These are phyloP conservation scores for Phytopythium boreale DNA, from an alignment of 352 stramenopile species.

Conservation along the genomic window DNA sequence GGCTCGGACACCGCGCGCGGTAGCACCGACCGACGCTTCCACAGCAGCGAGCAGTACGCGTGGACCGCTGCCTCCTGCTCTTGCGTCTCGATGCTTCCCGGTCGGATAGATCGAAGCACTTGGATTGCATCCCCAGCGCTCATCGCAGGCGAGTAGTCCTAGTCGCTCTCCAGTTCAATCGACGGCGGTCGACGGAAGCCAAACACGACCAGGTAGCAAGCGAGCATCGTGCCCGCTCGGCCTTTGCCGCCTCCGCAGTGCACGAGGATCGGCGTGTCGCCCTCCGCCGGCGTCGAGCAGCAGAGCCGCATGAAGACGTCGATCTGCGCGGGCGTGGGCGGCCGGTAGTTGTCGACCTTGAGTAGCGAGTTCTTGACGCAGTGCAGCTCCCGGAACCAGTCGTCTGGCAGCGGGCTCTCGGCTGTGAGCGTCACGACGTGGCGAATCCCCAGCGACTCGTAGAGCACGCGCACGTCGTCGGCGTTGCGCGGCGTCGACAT, in stretches of 20 bases:
- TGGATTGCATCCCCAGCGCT: conserved; percentile 37
- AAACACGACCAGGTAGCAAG: conserved; percentile 63
- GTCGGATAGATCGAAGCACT: conserved; percentile 35
- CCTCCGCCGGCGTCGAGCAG: conserved; percentile 7
- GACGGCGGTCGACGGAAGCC: conserved; percentile 36
- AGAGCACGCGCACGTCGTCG: conserved; percentile 28
- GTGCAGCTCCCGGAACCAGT: conserved; percentile 25
- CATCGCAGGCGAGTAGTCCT: conserved; percentile 43
- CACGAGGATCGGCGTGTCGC: conserved; percentile 36
- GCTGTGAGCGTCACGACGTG: conserved; percentile 39
- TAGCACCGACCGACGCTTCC: conserved; percentile 45
- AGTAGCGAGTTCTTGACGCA: conserved; percentile 40
- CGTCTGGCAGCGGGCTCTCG: conserved; percentile 27
- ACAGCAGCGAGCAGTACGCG: conserved; percentile 51
- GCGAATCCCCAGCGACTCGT: conserved; percentile 21
- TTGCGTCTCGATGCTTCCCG: conserved; percentile 54
- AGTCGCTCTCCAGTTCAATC: not conserved
- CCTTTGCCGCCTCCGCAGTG: conserved; percentile 70
- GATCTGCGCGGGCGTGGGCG: conserved; percentile 52
- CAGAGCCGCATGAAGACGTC: conserved; percentile 54
- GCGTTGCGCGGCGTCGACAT: conserved; percentile 38
- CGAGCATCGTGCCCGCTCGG: conserved; percentile 56
- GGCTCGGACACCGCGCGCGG: conserved; percentile 23
- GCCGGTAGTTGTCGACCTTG: conserved; percentile 50
- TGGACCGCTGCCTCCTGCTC: conserved; percentile 45